Evolutionary conservation across 176 grass and related monocot genomes (phyloP).

Genomic region (Raddia distichophylla): DNA sequence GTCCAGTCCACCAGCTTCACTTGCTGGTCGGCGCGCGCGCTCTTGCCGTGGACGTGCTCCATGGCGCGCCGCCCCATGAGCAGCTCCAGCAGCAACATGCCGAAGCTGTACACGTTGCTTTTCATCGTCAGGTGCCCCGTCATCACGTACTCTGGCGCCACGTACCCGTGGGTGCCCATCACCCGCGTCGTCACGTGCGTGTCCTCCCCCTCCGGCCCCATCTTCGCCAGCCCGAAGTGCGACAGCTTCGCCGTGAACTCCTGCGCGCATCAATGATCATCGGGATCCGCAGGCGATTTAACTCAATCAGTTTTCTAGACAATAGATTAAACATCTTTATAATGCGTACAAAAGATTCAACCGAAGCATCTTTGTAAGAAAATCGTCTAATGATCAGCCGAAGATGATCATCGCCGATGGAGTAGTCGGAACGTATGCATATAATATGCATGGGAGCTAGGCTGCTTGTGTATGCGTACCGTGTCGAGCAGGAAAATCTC

Average conservation of each 20-base stretch:
- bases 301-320: too few relatives aligned
- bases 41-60: constrained; percentile 58
- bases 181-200: constrained; percentile 94
- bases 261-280: constrained; percentile 13
- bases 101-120: constrained; percentile 94
- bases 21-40: constrained; percentile 40
- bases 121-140: constrained; percentile 86
- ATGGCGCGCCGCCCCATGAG: constrained; percentile 82
- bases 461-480: constrained; percentile 6
- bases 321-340: too few relatives aligned
- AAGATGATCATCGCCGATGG: too few relatives aligned
- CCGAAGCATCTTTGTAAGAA: too few relatives aligned
- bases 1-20: constrained; percentile 90
- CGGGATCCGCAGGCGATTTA: too few relatives aligned
- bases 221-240: constrained; percentile 90
- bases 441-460: too few relatives aligned
- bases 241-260: constrained; percentile 94
- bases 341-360: too few relatives aligned
- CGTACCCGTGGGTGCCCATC: constrained; percentile 97
- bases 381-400: too few relatives aligned
- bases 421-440: too few relatives aligned
- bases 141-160: constrained; percentile 91
- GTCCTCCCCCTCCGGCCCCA: constrained; percentile 86
- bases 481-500: constrained; percentile 89
- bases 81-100: constrained; percentile 87